Evolutionary conservation across 192 early-diverging fungal species (phyloP), one percentile per base, ranked within the genome.

Genomic region (Entomortierella chlamydospora): DNA sequence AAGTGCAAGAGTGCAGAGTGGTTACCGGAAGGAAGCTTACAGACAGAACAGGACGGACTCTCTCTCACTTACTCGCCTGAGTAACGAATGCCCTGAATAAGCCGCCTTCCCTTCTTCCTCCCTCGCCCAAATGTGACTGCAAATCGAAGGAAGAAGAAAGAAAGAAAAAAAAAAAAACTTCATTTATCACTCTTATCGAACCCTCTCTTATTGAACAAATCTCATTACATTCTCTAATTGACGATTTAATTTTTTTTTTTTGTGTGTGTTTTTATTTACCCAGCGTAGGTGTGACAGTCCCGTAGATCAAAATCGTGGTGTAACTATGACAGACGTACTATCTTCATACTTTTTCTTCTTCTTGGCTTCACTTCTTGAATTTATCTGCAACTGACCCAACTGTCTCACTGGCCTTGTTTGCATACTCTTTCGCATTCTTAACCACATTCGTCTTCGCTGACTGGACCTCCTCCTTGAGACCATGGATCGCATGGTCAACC

Each of bases 381-480:
- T 39, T 31, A 4, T 59, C 20, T 4, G 58, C 58, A 12, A n/a
- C 7, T 22, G 47, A 39, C 11, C 4, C 56, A 20, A 15, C 47
- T 29, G 42, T 31, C 29, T 43, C 39, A 20, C 39, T 45, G n/a
- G 50, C 58, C 37, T 60, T 51, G 4, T 70, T 15, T 20, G 56
- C 63, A 56, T n/a, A 54, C 34, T 67, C 26, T n/a, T 71, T 62
- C 22, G 69, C 26, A 3, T 57, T 20, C 25, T 62, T 13, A 4
- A 26, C 23, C 10, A 61, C 23, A 18, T 37, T 4, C 10, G 57
- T 57, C 41, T 62, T 56, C 20, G 55, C 53, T 18, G n/a, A n/a
- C n/a, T n/a, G n/a, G n/a, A 29, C 49, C 23, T 63, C 41, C 7
- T 49, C 50, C n/a, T 78, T 63, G 23, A 77, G n/a, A 28, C 60